Conservation (phyloP, 257 asterid genomes). For the Paraleonurus japonicus region DNA sequence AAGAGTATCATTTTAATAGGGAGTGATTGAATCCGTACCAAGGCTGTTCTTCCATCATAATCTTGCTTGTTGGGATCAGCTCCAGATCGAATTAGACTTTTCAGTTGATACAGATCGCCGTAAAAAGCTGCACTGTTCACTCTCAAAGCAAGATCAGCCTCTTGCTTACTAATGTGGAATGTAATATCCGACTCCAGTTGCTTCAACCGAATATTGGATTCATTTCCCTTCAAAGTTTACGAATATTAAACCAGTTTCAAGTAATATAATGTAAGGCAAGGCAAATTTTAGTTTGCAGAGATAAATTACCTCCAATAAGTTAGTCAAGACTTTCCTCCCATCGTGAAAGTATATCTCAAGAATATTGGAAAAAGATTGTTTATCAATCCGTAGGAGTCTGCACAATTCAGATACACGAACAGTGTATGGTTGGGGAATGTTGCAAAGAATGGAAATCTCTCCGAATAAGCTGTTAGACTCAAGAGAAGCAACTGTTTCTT, state of each 20-base stretch:
- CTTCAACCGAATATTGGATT: conserved; percentile 63
- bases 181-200: conserved; percentile 78
- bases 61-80: conserved; percentile 88
- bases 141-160: conserved; percentile 87
- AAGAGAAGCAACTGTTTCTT: conserved; percentile 56
- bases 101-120: conserved; percentile 78
- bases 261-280: background rate
- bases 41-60: conserved; percentile 84
- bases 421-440: conserved; percentile 95
- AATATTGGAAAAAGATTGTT: conserved; percentile 76
- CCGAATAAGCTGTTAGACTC: conserved; percentile 71
- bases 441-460: conserved; percentile 78
- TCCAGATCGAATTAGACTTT: conserved; percentile 73
- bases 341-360: conserved; percentile 86
- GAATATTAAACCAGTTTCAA: background rate
- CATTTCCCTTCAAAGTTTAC: conserved; percentile 55
- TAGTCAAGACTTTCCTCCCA: conserved; percentile 74
- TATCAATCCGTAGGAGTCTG: conserved; percentile 81
- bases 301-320: conserved; percentile 72
- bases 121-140: conserved; percentile 80
- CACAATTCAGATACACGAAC: conserved; percentile 84
- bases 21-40: conserved; percentile 44
- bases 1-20: background rate
- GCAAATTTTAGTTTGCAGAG: background rate
- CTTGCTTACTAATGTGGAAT: conserved; percentile 73